These are phyloP conservation scores for Corchorus olitorius DNA, from an alignment of 345 rosid species.

Conservation along the genomic window DNA sequence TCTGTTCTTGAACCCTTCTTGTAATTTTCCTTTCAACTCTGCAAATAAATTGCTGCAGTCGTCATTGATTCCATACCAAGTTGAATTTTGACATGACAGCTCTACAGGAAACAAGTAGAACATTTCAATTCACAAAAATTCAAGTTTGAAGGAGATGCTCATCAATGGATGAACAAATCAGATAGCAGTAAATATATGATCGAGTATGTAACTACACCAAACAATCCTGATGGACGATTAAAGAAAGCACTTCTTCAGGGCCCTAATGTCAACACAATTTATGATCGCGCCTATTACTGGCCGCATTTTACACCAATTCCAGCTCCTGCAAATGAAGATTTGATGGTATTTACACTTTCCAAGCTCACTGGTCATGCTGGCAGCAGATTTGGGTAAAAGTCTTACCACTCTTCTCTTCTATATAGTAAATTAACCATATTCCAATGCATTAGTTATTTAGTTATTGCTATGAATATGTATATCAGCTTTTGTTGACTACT, in stretches of 20 bases:
- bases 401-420: not conserved
- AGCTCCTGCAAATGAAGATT: slow-evolving; percentile 46
- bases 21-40: not conserved
- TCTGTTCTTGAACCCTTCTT: slow-evolving; percentile 20
- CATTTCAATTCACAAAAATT: slow-evolving; percentile 37
- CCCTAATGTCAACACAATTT: slow-evolving; percentile 46
- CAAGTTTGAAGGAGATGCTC: slow-evolving; percentile 57
- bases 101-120: slow-evolving; percentile 46
- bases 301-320: slow-evolving; percentile 72
- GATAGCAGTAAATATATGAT: slow-evolving; percentile 33
- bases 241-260: slow-evolving; percentile 56
- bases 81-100: slow-evolving; percentile 24
- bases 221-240: slow-evolving; percentile 24
- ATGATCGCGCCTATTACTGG: slow-evolving; percentile 32
- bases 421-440: not conserved
- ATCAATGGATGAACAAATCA: slow-evolving; percentile 35
- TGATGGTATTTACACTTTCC: slow-evolving; percentile 18
- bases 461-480: not conserved
- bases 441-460: not conserved
- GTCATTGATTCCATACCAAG: not conserved
- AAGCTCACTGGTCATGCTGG: too few species aligned
- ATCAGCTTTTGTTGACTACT: not conserved
- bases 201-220: slow-evolving; percentile 61
- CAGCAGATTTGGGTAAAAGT: slow-evolving; percentile 16
- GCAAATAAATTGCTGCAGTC: not conserved